These are phyloP conservation scores for Myrmaecium sp. DNA, from an alignment of 2,329 filamentous ascomycete genomes.

Conservation along the genomic window DNA sequence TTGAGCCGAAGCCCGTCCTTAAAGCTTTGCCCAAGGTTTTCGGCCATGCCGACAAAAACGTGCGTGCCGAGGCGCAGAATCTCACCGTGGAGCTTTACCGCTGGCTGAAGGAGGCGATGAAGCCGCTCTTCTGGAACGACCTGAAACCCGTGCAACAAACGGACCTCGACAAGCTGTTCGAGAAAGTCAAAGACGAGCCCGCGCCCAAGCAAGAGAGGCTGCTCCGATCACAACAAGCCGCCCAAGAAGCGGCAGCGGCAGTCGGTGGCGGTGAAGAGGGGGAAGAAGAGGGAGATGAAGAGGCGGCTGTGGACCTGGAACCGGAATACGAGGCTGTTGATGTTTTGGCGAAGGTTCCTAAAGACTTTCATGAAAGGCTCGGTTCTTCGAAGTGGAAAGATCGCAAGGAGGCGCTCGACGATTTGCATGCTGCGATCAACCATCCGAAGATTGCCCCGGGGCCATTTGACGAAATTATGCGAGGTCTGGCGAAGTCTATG, in stretches of 20 bases:
- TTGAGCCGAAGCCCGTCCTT: constrained; percentile 81
- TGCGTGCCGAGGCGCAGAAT: constrained; percentile 82
- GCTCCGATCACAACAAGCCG: constrained; percentile 75
- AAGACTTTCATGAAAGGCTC: constrained; percentile 67
- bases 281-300: constrained; percentile 34
- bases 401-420: constrained; percentile 83
- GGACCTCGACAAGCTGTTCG: constrained; percentile 86
- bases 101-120: constrained; percentile 96
- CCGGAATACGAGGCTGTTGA: constrained; percentile 65
- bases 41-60: constrained; percentile 94
- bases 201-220: constrained; percentile 80
- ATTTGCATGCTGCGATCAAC: constrained; percentile 57
- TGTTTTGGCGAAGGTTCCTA: constrained; percentile 63
- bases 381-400: constrained; percentile 97
- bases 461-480: constrained; percentile 69
- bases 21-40: constrained; percentile 83
- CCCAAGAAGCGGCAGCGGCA: constrained; percentile 51
- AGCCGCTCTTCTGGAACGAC: constrained; percentile 92
- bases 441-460: constrained; percentile 84
- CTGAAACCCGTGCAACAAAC: constrained; percentile 89
- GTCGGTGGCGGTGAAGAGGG: constrained; percentile 36
- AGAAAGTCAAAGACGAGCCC: constrained; percentile 76
- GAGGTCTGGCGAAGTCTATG: constrained; percentile 85
- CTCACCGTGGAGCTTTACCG: constrained; percentile 88
- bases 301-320: constrained; percentile 53